Evolutionary conservation across 257 asterid species (phyloP).

Genomic region (Penstemon davidsonii): DNA sequence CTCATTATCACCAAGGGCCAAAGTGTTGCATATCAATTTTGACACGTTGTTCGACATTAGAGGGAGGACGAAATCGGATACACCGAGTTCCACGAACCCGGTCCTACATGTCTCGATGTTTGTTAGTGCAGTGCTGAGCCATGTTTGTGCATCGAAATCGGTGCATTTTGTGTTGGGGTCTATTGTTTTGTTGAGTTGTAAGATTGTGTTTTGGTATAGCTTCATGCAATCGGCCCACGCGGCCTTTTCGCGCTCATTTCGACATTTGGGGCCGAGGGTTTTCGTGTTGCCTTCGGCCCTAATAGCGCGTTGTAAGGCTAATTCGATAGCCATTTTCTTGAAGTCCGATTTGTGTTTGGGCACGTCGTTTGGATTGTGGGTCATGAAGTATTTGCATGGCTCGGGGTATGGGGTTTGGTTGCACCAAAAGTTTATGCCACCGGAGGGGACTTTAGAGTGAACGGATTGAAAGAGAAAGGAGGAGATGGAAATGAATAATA

Average conservation of each 20-base stretch:
- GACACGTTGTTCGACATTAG: conserved; percentile 18
- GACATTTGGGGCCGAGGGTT: not conserved
- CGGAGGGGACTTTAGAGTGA: conserved; percentile 17
- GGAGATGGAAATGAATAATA: conserved; percentile 28
- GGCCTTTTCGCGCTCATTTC: not conserved
- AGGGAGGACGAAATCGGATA: not conserved
- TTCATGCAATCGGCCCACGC: conserved; percentile 13
- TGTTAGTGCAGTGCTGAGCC: conserved; percentile 28
- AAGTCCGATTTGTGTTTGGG: not conserved
- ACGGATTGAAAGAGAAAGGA: conserved; percentile 18
- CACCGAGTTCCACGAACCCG: conserved; percentile 7
- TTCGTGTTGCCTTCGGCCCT: not conserved
- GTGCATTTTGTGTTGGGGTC: conserved; percentile 12
- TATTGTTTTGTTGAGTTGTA: conserved; percentile 16
- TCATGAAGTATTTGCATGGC: conserved; percentile 56
- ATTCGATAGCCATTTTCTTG: not conserved
- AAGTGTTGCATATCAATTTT: conserved; percentile 4
- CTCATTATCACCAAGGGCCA: conserved; percentile 3
- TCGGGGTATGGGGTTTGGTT: conserved; percentile 62
- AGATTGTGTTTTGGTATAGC: conserved; percentile 17
- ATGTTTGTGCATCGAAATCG: conserved; percentile 13
- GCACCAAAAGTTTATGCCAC: conserved; percentile 49
- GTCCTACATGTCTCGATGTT: conserved; percentile 14
- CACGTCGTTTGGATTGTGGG: too few relatives aligned
- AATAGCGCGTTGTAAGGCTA: not conserved